These are phyloP conservation scores for Chlamydomonas reinhardtii DNA, from an alignment of 163 green algal genomes.

Conservation along the genomic window DNA sequence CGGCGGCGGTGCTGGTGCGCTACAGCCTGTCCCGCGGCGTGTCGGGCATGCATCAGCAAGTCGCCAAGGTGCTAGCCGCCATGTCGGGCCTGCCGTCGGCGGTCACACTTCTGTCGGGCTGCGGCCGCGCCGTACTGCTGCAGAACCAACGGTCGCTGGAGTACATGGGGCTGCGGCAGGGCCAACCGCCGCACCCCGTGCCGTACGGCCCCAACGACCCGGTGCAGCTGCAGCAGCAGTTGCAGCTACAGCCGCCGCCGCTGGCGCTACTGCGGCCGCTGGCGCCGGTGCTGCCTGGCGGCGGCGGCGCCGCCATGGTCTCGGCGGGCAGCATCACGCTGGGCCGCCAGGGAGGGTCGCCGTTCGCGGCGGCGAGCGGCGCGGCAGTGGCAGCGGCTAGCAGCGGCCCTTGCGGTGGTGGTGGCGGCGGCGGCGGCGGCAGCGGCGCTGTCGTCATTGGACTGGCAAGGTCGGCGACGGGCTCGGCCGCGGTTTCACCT, in stretches of 20 bases:
- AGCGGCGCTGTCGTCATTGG: neutral
- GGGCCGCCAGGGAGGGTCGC: too few species aligned
- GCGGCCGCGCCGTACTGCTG: neutral
- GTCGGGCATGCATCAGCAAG: neutral
- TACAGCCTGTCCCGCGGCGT: neutral
- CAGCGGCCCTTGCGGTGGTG: neutral
- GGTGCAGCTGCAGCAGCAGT: neutral
- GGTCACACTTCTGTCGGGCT: conserved; percentile 16
- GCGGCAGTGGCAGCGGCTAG: neutral
- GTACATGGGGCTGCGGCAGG: conserved; percentile 42
- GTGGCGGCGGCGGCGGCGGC: neutral
- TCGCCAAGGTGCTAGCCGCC: neutral
- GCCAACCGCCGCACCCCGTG: neutral
- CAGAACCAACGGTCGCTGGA: conserved; percentile 12
- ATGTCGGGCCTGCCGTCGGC: conserved; percentile 4
- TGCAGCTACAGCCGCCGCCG: neutral
- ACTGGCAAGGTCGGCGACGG: neutral
- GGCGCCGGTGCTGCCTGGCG: neutral
- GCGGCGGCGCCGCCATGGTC: neutral
- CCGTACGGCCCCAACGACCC: neutral
- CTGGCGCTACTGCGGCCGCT: neutral
- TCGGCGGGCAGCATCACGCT: neutral
- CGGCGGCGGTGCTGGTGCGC: conserved; percentile 25
- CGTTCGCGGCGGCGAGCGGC: neutral
- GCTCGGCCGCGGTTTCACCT: too few species aligned